Base-by-base conservation (phyloP, 148 eudicot species). In the Rhododendron vialii region DNA sequence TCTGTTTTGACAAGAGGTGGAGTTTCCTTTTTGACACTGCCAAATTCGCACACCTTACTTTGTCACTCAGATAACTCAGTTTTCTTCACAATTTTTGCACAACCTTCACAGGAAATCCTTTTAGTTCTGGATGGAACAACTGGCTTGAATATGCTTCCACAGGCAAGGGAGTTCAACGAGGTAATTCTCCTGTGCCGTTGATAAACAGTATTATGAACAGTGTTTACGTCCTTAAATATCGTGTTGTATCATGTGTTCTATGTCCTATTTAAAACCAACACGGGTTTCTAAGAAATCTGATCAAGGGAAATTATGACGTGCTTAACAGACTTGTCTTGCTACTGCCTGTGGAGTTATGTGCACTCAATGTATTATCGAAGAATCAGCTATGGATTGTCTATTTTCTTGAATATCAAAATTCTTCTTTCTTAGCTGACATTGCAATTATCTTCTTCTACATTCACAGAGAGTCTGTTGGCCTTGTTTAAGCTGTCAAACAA, bases 101-200 rank as follows among this genome's bases (percentile, higher is more conserved):
- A 33, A 63, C 69, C 35, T 84, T 85, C 84, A 83, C 91, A 97
- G 99, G 99, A 97, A 88, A 97, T 97, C 81, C 88, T 97, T 84
- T 94, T 92, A 84, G 99, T 97, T 86, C 88, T 97, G 93, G 99
- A 97, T 86, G 99, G 98, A 86, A 97, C 99, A 77, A 97, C 99
- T 88, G 99, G 99, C 79, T 92, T 95, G 88, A 97, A 97, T 91
- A 97, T 97, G 99, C 98, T 97, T 88, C 99, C 99, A 84, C 99
- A 97, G 86, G 99, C 99, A n/a, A 92, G 96, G 89, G 99, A 97
- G 89, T 97, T 96, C 89, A 97, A 97, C 75, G 99, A 97, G 74
- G 99, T 97, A 84, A 89, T 83, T 83, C 17, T 86, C 67, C 17
- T 63, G 14, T 75, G 48, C 50, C 26, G 43, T 80, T 35, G 28